A percentile compares a stretch with the other conserved stretches of the same genome.
phyloP scores from a whole-genome alignment of 495 filamentous ascomycete species.

The Penicillium coffeae region DNA sequence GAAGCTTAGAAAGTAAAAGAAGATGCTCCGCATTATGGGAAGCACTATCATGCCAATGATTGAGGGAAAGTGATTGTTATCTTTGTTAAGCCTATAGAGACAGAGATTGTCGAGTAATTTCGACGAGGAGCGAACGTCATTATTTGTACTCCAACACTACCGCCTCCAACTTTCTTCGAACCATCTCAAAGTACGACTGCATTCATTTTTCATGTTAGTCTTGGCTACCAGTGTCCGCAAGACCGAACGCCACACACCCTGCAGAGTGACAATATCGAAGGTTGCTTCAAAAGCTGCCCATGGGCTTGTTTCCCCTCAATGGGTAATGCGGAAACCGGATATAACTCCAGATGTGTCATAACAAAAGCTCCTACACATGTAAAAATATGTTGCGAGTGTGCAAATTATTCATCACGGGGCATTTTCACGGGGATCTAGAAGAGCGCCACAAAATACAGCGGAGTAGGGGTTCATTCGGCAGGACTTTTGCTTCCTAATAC shows the following conservation, averaged over 20 bases:
- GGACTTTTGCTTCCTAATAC: too few relatives aligned
- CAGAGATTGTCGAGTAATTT: too few relatives aligned
- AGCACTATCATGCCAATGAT: neutral
- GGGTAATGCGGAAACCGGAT: too few relatives aligned
- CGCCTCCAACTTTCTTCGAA: neutral
- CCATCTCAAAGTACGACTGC: neutral
- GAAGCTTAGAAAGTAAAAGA: neutral
- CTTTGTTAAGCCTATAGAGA: neutral
- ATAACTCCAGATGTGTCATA: too few relatives aligned
- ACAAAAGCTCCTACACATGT: too few relatives aligned
- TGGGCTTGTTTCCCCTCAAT: neutral
- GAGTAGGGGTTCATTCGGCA: too few relatives aligned
- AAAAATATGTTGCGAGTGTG: neutral
- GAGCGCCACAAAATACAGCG: neutral
- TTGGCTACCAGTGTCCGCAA: neutral
- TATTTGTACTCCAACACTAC: constrained; percentile 2
- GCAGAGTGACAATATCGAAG: constrained; percentile 3
- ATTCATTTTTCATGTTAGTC: neutral
- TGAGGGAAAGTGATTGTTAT: neutral
- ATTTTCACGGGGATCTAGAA: neutral
- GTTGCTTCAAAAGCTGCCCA: neutral
- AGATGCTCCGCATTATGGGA: neutral
- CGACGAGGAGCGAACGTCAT: constrained; percentile 1
- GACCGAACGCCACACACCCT: constrained; percentile 7
- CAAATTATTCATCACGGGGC: neutral